Conservation (phyloP, 345 rosid species). For the Eucalyptus pauciflora region DNA sequence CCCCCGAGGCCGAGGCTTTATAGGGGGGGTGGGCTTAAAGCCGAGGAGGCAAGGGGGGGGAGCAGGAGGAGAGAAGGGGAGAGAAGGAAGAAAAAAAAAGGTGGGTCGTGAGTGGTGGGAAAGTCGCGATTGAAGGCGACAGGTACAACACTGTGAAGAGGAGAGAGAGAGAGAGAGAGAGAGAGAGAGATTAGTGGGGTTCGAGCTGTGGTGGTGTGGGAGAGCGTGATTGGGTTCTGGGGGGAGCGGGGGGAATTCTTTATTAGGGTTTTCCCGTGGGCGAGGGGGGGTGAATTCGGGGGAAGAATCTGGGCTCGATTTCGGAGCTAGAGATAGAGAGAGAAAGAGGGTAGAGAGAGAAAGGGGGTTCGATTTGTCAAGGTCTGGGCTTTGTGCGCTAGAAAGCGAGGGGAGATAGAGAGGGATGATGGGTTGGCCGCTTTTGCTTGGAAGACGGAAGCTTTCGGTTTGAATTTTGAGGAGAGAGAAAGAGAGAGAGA, state of each 20-base stretch:
- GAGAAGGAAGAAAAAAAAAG: not conserved
- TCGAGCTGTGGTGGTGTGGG: not conserved
- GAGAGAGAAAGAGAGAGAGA: not conserved
- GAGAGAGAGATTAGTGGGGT: constrained; percentile 59
- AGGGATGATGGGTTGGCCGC: not conserved
- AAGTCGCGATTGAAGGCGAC: constrained; percentile 96
- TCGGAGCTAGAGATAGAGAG: not conserved
- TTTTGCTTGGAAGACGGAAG: not conserved
- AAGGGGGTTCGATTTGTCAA: not conserved
- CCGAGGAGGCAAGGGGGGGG: not conserved
- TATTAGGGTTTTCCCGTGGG: not conserved
- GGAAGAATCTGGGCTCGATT: not conserved
- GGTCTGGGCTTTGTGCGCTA: not conserved
- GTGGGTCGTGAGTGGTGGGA: constrained; percentile 24
- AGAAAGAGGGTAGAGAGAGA: not conserved
- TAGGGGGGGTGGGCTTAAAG: not conserved
- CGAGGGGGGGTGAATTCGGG: not conserved
- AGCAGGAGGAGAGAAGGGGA: not conserved
- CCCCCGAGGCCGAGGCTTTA: constrained; percentile 25
- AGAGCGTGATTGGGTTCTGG: not conserved
- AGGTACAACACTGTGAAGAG: constrained; percentile 41
- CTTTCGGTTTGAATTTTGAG: not conserved
- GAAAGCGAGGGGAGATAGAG: not conserved
- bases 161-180: not conserved
- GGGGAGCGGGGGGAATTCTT: not conserved